Percentiles rank a stretch among this genome's conserved stretches.
phyloP scores from a whole-genome alignment of 495 filamentous ascomycete species.

The Penicillium flavigenum region DNA sequence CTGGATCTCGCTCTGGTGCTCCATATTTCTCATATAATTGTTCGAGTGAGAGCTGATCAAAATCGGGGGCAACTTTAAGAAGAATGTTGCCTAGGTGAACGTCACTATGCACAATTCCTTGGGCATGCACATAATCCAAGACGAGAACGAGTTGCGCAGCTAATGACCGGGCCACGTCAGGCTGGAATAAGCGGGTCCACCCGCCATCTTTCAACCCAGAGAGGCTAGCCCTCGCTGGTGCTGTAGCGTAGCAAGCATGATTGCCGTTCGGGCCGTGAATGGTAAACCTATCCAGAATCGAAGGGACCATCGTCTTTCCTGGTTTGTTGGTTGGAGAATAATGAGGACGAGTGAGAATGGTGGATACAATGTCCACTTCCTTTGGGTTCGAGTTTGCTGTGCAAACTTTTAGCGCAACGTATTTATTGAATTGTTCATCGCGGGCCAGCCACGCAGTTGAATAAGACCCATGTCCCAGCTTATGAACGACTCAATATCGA shows the following conservation, averaged over 20 bases:
- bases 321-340: slow-evolving; percentile 15
- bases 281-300: slow-evolving; percentile 42
- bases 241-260: slow-evolving; percentile 39
- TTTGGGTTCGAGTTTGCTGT: slow-evolving; percentile 23
- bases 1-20: too few relatives aligned
- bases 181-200: too few relatives aligned
- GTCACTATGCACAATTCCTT: too few relatives aligned
- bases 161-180: too few relatives aligned
- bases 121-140: too few relatives aligned
- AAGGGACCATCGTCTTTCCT: slow-evolving; percentile 29
- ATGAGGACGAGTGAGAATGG: slow-evolving; percentile 11
- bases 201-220: too few relatives aligned
- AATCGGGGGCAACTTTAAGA: too few relatives aligned
- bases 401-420: slow-evolving; percentile 37
- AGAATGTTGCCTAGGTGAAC: too few relatives aligned
- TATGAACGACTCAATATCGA: slow-evolving; percentile 38
- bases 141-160: too few relatives aligned
- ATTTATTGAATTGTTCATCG: slow-evolving; percentile 27
- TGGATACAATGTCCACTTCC: slow-evolving; percentile 26
- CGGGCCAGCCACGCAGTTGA: slow-evolving; percentile 36
- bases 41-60: too few relatives aligned
- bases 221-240: too few relatives aligned
- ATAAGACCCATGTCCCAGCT: slow-evolving; percentile 36
- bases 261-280: slow-evolving; percentile 45
- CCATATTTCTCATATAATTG: too few relatives aligned